Base-by-base conservation (phyloP, 176 grass and related monocot genomes). In the Carex myosuroides region DNA sequence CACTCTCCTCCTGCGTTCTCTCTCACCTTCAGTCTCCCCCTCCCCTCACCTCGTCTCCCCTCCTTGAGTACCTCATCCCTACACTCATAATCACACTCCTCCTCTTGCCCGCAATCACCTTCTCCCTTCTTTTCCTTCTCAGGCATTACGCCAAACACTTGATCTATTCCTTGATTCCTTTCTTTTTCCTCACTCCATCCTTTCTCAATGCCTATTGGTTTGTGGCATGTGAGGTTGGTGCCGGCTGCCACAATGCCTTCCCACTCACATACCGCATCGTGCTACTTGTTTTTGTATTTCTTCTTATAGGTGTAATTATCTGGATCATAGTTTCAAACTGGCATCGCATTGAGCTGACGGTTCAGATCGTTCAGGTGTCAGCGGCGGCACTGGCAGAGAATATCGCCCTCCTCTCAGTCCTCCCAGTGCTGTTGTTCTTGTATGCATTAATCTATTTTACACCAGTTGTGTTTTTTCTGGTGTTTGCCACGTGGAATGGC, bases 131-230 rank as follows among this genome's bases (percentile, higher is more conserved):
- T 22, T 87, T 86, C 58, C 35, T 90, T 14, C 85, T 90, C 8
- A 79, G 46, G 14, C 76, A 42, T 24, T 90, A 68, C 37, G 60
- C 89, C 67, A 85, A 87, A 59, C 85, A 87, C 44, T 64, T 90
- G 29, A 65, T 90, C 20, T 90, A 90, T 76, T 37, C 82, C 0
- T 37, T 57, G 24, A 64, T 90, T 26, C 89, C 89, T 60, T 90
- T 90, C 76, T 90, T 90, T 67, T 67, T 90, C 77, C 46, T 90
- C 76, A 90, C 67, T 32, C 89, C 85, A 6, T 68, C 82, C 56
- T 85, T 87, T 60, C 66, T 90, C 78, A 90, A 90, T 33, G 56
- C 60, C n/a, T 90, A 83, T 48, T 90, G 89, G 89, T 90, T 90
- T 46, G 85, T 58, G 39, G 89, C 85, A 3, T 90, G 89, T 76